These are phyloP conservation scores for Nyctanthes arbortristis DNA, from an alignment of 257 asterid species.

Conservation along the genomic window DNA sequence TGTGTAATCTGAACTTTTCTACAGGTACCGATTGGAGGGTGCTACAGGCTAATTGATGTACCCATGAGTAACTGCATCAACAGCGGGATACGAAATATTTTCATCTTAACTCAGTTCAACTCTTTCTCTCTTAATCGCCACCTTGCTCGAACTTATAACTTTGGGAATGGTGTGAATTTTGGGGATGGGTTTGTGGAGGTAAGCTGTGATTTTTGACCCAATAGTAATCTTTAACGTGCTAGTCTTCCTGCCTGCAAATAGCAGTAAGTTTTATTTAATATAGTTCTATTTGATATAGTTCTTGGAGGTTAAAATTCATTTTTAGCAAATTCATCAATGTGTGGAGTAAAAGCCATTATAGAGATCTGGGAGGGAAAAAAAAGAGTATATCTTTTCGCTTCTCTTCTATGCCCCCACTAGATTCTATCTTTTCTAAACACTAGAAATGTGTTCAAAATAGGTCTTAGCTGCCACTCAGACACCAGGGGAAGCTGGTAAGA, in stretches of 20 bases:
- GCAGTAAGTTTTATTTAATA: neutral
- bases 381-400: neutral
- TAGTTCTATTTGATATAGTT: neutral
- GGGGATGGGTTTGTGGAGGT: slow-evolving; percentile 99
- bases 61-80: slow-evolving; percentile 99
- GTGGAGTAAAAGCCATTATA: neutral
- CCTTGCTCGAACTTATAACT: slow-evolving; percentile 74
- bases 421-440: too few species aligned
- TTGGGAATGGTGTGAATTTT: slow-evolving; percentile 76
- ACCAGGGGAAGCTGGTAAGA: slow-evolving; percentile 86
- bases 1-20: neutral
- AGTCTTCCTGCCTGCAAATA: neutral
- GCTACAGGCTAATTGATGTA: slow-evolving; percentile 89
- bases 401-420: neutral
- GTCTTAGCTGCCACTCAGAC: slow-evolving; percentile 99
- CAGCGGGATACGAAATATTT: slow-evolving; percentile 86
- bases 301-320: neutral
- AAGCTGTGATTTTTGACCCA: slow-evolving; percentile 1
- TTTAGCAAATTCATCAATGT: neutral
- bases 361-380: too few species aligned
- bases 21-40: slow-evolving; percentile 96
- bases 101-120: slow-evolving; percentile 91
- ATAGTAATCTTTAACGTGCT: neutral
- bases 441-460: slow-evolving; percentile 29
- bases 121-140: slow-evolving; percentile 95